phyloP scores from a whole-genome alignment of 257 asterid species.

The Solanum medicagineum region DNA sequence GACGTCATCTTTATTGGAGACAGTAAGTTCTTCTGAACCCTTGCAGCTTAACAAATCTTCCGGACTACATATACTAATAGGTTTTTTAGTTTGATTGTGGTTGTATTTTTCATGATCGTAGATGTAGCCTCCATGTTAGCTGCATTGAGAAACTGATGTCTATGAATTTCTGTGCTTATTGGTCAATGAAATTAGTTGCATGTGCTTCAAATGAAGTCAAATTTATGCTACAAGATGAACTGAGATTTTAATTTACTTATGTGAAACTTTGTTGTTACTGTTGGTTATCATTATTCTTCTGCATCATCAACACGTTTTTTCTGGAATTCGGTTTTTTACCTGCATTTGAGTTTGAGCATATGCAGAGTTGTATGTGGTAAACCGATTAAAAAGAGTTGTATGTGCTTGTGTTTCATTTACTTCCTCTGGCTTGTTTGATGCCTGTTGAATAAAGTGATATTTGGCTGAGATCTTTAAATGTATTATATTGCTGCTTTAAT shows the following conservation, averaged over 20 bases:
- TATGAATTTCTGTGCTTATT: not conserved
- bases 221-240: not conserved
- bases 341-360: not conserved
- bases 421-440: not conserved
- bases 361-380: not conserved
- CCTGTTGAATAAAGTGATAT: not conserved
- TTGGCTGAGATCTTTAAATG: not conserved
- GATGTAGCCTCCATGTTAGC: not conserved
- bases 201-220: not conserved
- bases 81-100: not conserved
- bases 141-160: not conserved
- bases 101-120: not conserved
- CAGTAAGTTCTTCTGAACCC: slow-evolving; percentile 40
- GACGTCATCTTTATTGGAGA: slow-evolving; percentile 80
- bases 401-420: not conserved
- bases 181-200: not conserved
- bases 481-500: not conserved
- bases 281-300: not conserved
- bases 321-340: not conserved
- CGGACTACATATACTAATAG: not conserved
- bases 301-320: not conserved
- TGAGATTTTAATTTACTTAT: not conserved
- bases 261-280: not conserved
- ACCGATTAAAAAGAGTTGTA: not conserved
- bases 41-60: not conserved